Evolutionary conservation across 768 basidiomycete genomes (phyloP).

Genomic region (Tricholoma sp.): DNA sequence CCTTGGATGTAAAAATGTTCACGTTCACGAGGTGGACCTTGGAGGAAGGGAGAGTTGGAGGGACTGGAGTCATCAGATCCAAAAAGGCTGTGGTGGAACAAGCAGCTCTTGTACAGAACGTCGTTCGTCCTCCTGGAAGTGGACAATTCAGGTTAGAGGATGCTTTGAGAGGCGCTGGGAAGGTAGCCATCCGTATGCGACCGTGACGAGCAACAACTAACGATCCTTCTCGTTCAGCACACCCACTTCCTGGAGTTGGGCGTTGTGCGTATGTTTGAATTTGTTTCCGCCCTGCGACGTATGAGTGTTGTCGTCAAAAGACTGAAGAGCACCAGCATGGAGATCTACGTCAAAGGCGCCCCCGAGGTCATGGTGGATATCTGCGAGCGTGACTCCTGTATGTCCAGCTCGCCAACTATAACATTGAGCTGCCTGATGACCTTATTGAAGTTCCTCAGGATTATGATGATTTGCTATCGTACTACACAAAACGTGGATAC

Average conservation of each 20-base stretch:
- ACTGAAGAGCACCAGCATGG: constrained; percentile 92
- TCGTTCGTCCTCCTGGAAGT: constrained; percentile 94
- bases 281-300: constrained; percentile 84
- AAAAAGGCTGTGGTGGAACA: constrained; percentile 62
- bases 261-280: constrained; percentile 94
- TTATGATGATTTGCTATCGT: constrained; percentile 92
- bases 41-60: constrained; percentile 80
- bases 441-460: constrained; percentile 76
- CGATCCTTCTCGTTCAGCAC: constrained; percentile 46
- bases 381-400: constrained; percentile 88
- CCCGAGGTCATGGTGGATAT: constrained; percentile 98
- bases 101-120: constrained; percentile 89
- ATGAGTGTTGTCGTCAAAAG: constrained; percentile 99
- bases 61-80: constrained; percentile 66
- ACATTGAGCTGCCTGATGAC: constrained; percentile 3
- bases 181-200: constrained; percentile 40
- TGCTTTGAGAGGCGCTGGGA: constrained; percentile 78
- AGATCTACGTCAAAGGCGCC: constrained; percentile 98
- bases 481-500: constrained; percentile 95
- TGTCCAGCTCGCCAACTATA: constrained; percentile 24
- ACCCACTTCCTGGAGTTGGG: constrained; percentile 97
- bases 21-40: constrained; percentile 94
- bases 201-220: background rate
- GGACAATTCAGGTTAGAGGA: constrained; percentile 89
- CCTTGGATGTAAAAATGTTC: constrained; percentile 97